Evolutionary conservation across 257 asterid species (phyloP).

Genomic region (Capsicum chinense): DNA sequence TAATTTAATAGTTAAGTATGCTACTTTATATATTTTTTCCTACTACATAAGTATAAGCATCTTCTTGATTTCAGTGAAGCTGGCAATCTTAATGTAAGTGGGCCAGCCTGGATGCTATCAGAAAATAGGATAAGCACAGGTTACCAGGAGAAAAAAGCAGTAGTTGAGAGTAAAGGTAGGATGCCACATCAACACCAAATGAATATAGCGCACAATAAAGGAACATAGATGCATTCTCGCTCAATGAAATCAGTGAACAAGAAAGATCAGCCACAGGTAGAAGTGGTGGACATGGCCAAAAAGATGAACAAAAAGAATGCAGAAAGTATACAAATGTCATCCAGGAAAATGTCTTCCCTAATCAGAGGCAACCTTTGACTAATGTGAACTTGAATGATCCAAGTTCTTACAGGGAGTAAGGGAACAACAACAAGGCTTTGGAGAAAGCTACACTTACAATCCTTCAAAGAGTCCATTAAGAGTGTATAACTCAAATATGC

Average conservation of each 20-base stretch:
- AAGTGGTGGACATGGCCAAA: background rate
- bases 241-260: constrained; percentile 30
- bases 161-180: background rate
- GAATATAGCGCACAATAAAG: constrained; percentile 31
- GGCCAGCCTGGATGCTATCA: no score
- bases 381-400: constrained; percentile 35
- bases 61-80: no score
- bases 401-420: background rate
- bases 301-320: background rate
- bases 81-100: no score
- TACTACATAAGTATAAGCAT: no score
- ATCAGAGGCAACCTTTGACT: constrained; percentile 46
- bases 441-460: background rate
- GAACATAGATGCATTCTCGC: constrained; percentile 21
- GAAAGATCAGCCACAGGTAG: constrained; percentile 29
- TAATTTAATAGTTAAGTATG: no score
- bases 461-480: constrained; percentile 26
- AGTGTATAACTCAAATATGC: background rate
- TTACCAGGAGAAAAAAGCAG: background rate
- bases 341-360: background rate
- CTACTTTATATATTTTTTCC: no score
- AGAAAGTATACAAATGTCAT: background rate
- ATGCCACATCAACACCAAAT: constrained; percentile 10
- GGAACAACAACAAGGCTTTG: background rate
- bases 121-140: background rate